These are phyloP conservation scores for Aspergillus bertholletiae DNA, from an alignment of 495 filamentous ascomycete species.

Conservation along the genomic window DNA sequence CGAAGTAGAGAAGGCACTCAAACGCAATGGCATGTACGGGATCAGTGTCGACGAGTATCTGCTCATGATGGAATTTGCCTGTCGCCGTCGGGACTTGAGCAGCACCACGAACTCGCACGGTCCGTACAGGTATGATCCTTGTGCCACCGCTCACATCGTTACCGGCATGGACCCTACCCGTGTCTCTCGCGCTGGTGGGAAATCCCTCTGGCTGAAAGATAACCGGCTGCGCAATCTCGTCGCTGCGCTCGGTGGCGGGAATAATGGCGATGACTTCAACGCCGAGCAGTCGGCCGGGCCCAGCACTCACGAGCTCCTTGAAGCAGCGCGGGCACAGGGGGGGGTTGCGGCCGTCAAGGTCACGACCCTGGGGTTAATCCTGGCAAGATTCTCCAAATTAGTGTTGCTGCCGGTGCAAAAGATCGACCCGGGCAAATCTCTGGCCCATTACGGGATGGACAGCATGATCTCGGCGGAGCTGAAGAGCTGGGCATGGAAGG, in stretches of 20 bases:
- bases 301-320: not conserved
- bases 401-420: slow-evolving; percentile 21
- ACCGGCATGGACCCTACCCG: slow-evolving; percentile 42
- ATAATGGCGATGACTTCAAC: not conserved
- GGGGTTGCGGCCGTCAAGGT: not conserved
- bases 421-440: slow-evolving; percentile 12
- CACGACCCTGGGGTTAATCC: slow-evolving; percentile 1
- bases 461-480: slow-evolving; percentile 47
- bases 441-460: slow-evolving; percentile 41
- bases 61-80: slow-evolving; percentile 27
- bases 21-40: slow-evolving; percentile 31
- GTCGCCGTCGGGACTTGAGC: slow-evolving; percentile 47
- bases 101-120: slow-evolving; percentile 38
- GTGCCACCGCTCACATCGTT: not conserved
- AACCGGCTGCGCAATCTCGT: not conserved
- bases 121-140: slow-evolving; percentile 9
- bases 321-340: not conserved
- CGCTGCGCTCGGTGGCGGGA: not conserved
- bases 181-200: slow-evolving; percentile 55
- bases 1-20: slow-evolving; percentile 27
- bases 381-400: slow-evolving; percentile 4
- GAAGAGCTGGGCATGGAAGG: slow-evolving; percentile 45
- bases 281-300: too few species aligned
- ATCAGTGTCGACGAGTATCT: slow-evolving; percentile 36
- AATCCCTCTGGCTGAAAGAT: not conserved